Percentiles rank a stretch among this genome's conserved stretches.
Conservation (phyloP, 345 rosid genomes). For the Geranium brycei region DNA sequence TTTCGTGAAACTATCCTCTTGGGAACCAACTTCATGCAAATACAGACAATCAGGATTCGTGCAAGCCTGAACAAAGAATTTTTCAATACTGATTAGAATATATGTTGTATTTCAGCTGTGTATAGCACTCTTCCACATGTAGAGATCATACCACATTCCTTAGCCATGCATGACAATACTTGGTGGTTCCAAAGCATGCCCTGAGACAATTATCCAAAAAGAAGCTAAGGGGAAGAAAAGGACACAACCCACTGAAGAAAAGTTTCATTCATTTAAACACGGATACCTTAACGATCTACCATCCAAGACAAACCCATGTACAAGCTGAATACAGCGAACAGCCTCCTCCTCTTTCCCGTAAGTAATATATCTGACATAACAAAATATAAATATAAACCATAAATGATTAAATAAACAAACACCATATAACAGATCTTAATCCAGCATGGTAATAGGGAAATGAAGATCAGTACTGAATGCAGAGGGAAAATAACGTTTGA, state of each 20-base stretch:
- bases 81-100: constrained; percentile 1
- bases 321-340: constrained; percentile 79
- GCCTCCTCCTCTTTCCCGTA: constrained; percentile 87
- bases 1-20: constrained; percentile 90
- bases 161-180: constrained; percentile 96
- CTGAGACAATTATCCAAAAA: constrained; percentile 19
- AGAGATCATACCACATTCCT: constrained; percentile 58
- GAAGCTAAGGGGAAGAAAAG: background rate
- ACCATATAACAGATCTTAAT: background rate
- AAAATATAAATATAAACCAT: background rate
- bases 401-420: background rate
- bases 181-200: constrained; percentile 94
- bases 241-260: constrained; percentile 1
- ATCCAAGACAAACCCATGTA: constrained; percentile 86
- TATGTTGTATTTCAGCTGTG: background rate
- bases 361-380: constrained; percentile 62
- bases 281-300: constrained; percentile 60
- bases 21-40: constrained; percentile 87
- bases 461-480: too few relatives aligned
- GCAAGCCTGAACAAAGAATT: constrained; percentile 53
- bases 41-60: constrained; percentile 84
- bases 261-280: background rate
- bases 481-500: background rate
- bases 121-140: background rate
- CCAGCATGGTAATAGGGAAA: background rate